Conservation (phyloP, 306 rosid genomes). For the Begonia peltatifolia region DNA sequence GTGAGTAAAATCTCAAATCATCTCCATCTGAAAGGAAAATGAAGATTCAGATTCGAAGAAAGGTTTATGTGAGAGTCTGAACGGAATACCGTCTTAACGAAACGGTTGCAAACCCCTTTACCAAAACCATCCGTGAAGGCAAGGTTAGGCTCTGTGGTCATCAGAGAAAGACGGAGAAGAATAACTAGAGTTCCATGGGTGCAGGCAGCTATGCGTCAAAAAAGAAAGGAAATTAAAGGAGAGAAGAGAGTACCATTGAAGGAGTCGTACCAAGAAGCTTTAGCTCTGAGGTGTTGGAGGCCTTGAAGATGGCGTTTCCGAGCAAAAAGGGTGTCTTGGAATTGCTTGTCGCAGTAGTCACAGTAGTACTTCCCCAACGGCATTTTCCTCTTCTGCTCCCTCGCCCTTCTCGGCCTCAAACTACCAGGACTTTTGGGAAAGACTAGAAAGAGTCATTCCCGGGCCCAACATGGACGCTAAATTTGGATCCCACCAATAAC, state of each 20-base stretch:
- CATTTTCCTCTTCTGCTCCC: slow-evolving; percentile 16
- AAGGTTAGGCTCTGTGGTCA: slow-evolving; percentile 18
- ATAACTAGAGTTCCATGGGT: neutral
- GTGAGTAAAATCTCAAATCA: neutral
- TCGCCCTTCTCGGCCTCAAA: neutral
- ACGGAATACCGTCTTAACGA: slow-evolving; percentile 32
- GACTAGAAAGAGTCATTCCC: too few relatives aligned
- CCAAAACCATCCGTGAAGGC: slow-evolving; percentile 13
- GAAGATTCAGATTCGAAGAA: neutral
- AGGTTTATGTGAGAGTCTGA: neutral
- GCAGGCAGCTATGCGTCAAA: too few relatives aligned
- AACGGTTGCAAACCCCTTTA: slow-evolving; percentile 45
- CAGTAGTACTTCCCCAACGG: slow-evolving; percentile 44
- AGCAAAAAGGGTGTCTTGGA: slow-evolving; percentile 56
- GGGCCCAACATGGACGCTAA: too few relatives aligned
- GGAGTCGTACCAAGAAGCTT: slow-evolving; percentile 83
- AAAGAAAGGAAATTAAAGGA: neutral
- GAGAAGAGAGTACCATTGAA: slow-evolving; percentile 25
- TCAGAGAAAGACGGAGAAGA: neutral
- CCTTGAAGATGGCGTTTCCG: slow-evolving; percentile 62
- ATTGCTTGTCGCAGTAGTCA: slow-evolving; percentile 74
- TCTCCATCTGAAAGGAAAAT: neutral
- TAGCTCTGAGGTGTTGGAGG: slow-evolving; percentile 58
- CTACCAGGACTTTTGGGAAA: too few relatives aligned
- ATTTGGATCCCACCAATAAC: too few relatives aligned